Conservation (phyloP, 768 basidiomycete species). For the Tylopilus rubrobrunneus region DNA sequence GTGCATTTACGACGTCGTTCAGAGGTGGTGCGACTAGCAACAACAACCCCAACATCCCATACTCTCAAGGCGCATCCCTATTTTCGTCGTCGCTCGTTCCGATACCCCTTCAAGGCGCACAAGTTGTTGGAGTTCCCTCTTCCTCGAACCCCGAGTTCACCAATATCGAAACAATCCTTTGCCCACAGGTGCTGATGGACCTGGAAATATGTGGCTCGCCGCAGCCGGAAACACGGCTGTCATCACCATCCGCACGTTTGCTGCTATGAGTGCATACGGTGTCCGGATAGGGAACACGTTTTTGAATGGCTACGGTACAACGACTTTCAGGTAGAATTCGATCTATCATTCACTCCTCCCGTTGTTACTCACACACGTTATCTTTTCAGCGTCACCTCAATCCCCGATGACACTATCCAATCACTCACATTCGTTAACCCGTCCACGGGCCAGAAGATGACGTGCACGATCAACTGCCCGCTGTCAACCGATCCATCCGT, state of each 20-base stretch:
- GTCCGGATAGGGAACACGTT: slow-evolving; percentile 92
- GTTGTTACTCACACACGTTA: slow-evolving; percentile 1
- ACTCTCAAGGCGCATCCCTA: slow-evolving; percentile 75
- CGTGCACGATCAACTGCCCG: slow-evolving; percentile 78
- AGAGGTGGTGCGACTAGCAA: slow-evolving; percentile 46
- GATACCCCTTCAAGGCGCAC: slow-evolving; percentile 60
- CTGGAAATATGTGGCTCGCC: slow-evolving; percentile 83
- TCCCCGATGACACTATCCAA: slow-evolving; percentile 85
- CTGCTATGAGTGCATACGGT: slow-evolving; percentile 71
- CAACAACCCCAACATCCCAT: slow-evolving; percentile 83
- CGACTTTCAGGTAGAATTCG: slow-evolving; percentile 68
- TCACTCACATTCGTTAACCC: slow-evolving; percentile 78
- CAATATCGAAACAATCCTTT: slow-evolving; percentile 69
- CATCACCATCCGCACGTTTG: slow-evolving; percentile 74
- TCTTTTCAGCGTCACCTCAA: slow-evolving; percentile 66
- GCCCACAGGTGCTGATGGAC: slow-evolving; percentile 81
- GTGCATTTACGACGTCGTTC: slow-evolving; percentile 80
- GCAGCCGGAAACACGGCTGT: slow-evolving; percentile 65
- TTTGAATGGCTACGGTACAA: slow-evolving; percentile 73
- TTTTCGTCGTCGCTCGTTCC: slow-evolving; percentile 90
- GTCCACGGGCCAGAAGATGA: slow-evolving; percentile 63
- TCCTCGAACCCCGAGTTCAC: slow-evolving; percentile 56
- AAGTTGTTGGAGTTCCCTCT: slow-evolving; percentile 57
- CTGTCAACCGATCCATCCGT: slow-evolving; percentile 72
- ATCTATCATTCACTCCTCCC: background rate